A percentile compares a stretch with the other conserved stretches of the same genome.
Evolutionary conservation across 2,329 filamentous ascomycete genomes (phyloP).

Genomic region (Hymenoscyphus linearis): DNA sequence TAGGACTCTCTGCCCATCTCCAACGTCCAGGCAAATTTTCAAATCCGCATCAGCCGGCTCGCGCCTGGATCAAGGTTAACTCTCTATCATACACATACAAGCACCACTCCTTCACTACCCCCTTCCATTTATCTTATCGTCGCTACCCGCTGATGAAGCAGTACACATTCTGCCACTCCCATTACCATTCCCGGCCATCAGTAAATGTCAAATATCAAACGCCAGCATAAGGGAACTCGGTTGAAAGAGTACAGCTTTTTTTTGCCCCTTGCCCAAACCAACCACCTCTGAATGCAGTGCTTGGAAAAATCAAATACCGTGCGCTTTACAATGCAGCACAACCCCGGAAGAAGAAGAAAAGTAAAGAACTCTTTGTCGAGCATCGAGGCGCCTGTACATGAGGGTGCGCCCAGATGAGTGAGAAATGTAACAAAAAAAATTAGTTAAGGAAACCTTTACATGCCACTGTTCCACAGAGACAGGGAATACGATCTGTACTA

Average conservation of each 20-base stretch:
- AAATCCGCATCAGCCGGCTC: background rate
- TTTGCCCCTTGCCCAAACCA: constrained; percentile 10
- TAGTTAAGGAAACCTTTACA: constrained; percentile 99
- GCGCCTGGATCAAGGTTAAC: background rate
- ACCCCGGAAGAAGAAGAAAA: constrained; percentile 12
- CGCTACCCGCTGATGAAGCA: constrained; percentile 18
- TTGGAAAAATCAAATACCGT: constrained; percentile 14
- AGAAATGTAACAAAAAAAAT: constrained; percentile 27
- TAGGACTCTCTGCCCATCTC: background rate
- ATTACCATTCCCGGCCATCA: constrained; percentile 4
- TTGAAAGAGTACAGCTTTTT: constrained; percentile 32
- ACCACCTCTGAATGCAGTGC: constrained; percentile 19
- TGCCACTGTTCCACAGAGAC: constrained; percentile 88
- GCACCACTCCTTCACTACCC: background rate
- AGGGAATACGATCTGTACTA: constrained; percentile 91
- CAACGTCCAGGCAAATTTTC: background rate
- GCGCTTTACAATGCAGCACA: constrained; percentile 12
- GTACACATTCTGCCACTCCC: constrained; percentile 3
- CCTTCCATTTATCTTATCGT: constrained; percentile 4
- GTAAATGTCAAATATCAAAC: constrained; percentile 17
- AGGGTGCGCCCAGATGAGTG: constrained; percentile 2
- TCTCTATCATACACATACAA: constrained; percentile 17
- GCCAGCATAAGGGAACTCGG: constrained; percentile 21
- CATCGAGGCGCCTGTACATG: background rate
- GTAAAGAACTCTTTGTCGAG: background rate